Evolutionary conservation across 2,329 filamentous ascomycete species (phyloP).

Genomic region (Pleomassaria siparia): DNA sequence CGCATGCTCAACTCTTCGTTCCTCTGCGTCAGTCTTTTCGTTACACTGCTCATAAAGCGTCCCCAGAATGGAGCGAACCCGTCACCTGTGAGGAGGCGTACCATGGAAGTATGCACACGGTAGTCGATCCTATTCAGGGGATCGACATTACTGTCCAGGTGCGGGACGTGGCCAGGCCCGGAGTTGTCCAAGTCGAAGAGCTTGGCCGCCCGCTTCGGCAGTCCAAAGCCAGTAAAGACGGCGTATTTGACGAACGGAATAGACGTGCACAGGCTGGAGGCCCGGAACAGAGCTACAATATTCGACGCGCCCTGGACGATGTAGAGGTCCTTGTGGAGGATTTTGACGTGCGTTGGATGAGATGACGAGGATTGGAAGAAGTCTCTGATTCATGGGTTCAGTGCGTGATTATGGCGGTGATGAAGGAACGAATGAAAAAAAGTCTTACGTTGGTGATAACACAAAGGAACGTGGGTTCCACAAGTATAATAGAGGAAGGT

Average conservation of each 20-base stretch:
- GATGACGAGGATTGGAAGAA: too few relatives aligned
- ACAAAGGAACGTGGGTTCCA: too few relatives aligned
- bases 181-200: constrained; percentile 3
- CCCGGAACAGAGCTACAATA: neutral
- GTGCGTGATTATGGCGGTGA: too few relatives aligned
- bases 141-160: neutral
- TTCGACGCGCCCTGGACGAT: neutral
- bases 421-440: too few relatives aligned
- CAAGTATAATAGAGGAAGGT: too few relatives aligned
- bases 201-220: neutral
- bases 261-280: neutral
- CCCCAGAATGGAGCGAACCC: neutral
- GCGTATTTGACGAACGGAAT: constrained; percentile 3
- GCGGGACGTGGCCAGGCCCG: neutral
- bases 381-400: too few relatives aligned
- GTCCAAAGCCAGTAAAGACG: neutral
- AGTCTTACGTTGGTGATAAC: too few relatives aligned
- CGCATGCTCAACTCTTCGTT: neutral
- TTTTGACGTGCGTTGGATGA: neutral
- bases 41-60: neutral
- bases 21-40: neutral
- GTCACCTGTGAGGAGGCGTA: neutral
- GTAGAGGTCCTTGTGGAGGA: neutral
- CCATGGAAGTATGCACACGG: neutral
- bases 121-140: constrained; percentile 3